Evolutionary conservation across 176 grass and related monocot genomes (phyloP).

Genomic region (Hsuehochloa calcarea): DNA sequence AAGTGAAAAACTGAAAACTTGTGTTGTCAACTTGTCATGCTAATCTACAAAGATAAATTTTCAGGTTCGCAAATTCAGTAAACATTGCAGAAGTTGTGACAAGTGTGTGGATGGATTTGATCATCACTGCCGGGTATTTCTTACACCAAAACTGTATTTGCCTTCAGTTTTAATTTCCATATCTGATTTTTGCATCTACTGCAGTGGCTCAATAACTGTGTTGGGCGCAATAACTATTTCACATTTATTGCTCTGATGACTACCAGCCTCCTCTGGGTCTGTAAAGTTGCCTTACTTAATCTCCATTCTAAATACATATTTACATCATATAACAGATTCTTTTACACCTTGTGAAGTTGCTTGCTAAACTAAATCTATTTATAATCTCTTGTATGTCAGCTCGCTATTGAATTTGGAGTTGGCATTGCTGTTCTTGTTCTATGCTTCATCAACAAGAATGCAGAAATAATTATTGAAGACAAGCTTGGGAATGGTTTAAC

Average conservation of each 20-base stretch:
- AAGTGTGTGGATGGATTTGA: constrained; percentile 97
- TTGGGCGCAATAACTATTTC: constrained; percentile 86
- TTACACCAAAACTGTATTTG: not conserved
- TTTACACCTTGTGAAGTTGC: not conserved
- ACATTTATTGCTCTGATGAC: constrained; percentile 83
- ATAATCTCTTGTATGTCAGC: constrained; percentile 39
- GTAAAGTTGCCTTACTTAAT: constrained; percentile 20
- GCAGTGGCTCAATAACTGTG: constrained; percentile 98
- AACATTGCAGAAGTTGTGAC: constrained; percentile 92
- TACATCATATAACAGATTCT: not conserved
- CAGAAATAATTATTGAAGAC: constrained; percentile 51
- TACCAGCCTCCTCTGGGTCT: constrained; percentile 78
- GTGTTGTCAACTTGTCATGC: not conserved
- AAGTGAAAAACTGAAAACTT: constrained; percentile 7
- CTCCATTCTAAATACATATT: constrained; percentile 17
- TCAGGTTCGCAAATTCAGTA: constrained; percentile 80
- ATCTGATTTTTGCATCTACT: constrained; percentile 23
- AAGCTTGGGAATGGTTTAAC: constrained; percentile 82
- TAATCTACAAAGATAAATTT: constrained; percentile 22
- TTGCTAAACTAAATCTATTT: not conserved
- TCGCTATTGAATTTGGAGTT: constrained; percentile 76
- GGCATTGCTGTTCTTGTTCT: constrained; percentile 74
- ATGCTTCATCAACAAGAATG: constrained; percentile 63
- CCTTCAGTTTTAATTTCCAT: constrained; percentile 9
- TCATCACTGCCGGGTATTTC: constrained; percentile 85